phyloP scores from a whole-genome alignment of 2,329 filamentous ascomycete species.

The Cercospora zeae-maydis region DNA sequence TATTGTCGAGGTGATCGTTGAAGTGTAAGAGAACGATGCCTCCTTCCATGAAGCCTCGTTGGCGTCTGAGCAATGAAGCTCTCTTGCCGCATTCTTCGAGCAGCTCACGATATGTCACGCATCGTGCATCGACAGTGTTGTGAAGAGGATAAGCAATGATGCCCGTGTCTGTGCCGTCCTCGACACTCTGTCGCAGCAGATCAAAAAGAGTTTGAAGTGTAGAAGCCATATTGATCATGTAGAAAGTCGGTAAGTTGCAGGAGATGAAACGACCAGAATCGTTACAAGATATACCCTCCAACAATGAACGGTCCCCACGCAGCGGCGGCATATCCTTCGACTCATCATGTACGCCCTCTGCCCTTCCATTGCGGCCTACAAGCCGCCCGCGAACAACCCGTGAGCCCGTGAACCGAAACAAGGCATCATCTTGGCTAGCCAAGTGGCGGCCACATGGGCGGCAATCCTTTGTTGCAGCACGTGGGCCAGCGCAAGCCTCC shows the following conservation, averaged over 20 bases:
- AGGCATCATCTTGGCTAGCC: background rate
- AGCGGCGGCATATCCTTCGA: background rate
- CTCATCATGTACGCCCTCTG: background rate
- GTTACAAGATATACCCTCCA: background rate
- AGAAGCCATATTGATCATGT: background rate
- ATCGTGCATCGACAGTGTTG: background rate
- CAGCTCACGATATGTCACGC: background rate
- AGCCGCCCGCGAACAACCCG: background rate
- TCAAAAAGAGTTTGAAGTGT: background rate
- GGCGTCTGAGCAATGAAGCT: background rate
- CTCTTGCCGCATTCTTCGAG: background rate
- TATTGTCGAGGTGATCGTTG: slow-evolving; percentile 36
- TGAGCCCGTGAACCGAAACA: background rate
- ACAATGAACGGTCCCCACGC: background rate
- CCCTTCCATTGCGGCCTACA: background rate
- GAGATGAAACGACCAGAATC: background rate
- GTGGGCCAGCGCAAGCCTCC: background rate
- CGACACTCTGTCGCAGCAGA: background rate
- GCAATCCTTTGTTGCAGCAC: slow-evolving; percentile 5
- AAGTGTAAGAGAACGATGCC: slow-evolving; percentile 32
- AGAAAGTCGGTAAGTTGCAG: background rate
- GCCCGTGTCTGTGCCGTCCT: background rate
- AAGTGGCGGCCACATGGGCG: slow-evolving; percentile 6
- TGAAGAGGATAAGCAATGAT: background rate
- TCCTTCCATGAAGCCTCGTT: background rate